These are phyloP conservation scores for Alternaria gaisen DNA, from an alignment of 2,329 filamentous ascomycete genomes.

Conservation along the genomic window DNA sequence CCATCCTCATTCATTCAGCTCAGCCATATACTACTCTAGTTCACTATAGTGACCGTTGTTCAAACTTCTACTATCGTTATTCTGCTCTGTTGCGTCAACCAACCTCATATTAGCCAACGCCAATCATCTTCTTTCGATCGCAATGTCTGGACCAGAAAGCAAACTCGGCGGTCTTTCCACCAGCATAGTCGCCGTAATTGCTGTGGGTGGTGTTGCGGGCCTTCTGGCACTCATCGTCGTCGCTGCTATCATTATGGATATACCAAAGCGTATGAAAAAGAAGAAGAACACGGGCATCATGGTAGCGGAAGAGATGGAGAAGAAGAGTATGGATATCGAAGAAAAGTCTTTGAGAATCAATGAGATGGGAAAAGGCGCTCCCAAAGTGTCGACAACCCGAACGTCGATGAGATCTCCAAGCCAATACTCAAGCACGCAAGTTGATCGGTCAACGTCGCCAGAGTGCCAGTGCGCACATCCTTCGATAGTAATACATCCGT, in stretches of 20 bases:
- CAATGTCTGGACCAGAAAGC: constrained; percentile 5
- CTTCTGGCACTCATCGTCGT: constrained; percentile 20
- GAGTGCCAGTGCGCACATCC: constrained; percentile 16
- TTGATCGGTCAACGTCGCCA: constrained; percentile 14
- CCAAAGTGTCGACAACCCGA: constrained; percentile 13
- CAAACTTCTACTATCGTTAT: neutral
- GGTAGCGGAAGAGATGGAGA: constrained; percentile 16
- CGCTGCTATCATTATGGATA: constrained; percentile 15
- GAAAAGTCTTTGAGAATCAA: neutral
- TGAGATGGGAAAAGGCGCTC: constrained; percentile 15
- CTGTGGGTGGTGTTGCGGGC: constrained; percentile 16
- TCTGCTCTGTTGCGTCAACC: neutral
- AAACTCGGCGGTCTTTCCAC: constrained; percentile 17
- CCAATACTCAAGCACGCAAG: constrained; percentile 10
- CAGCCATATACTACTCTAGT: neutral
- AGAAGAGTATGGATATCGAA: constrained; percentile 12
- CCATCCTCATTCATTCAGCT: neutral
- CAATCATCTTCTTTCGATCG: neutral
- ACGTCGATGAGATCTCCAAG: constrained; percentile 11
- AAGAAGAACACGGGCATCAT: constrained; percentile 13
- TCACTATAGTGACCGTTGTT: neutral
- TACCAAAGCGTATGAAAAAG: constrained; percentile 21
- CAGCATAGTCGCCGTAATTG: constrained; percentile 20
- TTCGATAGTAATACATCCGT: constrained; percentile 5
- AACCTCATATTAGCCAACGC: neutral